Percentiles rank a stretch among this genome's conserved stretches.
phyloP scores from a whole-genome alignment of 169 alveolate genomes.

The Theileria luwenshuni region DNA sequence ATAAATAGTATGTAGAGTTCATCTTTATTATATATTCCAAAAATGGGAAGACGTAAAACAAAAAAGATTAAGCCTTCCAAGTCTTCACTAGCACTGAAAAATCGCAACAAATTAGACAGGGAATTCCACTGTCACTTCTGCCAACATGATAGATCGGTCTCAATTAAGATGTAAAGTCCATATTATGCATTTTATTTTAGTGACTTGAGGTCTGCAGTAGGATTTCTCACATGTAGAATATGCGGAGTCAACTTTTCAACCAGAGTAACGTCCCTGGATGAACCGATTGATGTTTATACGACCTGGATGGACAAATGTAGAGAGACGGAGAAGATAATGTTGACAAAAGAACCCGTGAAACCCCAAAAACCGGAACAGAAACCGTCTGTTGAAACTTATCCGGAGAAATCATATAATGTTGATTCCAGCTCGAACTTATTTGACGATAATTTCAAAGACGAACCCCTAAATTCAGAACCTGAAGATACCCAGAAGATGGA shows the following conservation, averaged over 20 bases:
- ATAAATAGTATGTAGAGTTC: no score
- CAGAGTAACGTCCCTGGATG: constrained; percentile 79
- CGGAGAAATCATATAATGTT: no score
- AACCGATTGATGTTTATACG: constrained; percentile 88
- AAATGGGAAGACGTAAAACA: constrained; percentile 59
- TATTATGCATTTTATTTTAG: background rate
- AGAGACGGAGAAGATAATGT: constrained; percentile 52
- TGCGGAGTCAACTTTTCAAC: constrained; percentile 85
- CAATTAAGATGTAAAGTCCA: constrained; percentile 81
- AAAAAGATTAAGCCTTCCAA: constrained; percentile 56
- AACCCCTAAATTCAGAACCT: no score
- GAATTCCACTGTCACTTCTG: constrained; percentile 94
- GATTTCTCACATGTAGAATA: constrained; percentile 81
- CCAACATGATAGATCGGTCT: constrained; percentile 89
- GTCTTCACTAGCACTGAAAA: constrained; percentile 38
- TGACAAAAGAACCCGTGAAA: background rate
- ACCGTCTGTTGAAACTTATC: no score
- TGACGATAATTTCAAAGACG: no score
- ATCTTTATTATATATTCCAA: no score
- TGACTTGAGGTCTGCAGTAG: constrained; percentile 38
- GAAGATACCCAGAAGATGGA: no score
- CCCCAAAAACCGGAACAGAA: background rate
- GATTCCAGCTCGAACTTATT: no score
- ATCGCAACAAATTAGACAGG: constrained; percentile 85
- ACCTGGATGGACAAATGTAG: constrained; percentile 90